phyloP scores from a whole-genome alignment of 306 rosid species.

The Corylus avellana region DNA sequence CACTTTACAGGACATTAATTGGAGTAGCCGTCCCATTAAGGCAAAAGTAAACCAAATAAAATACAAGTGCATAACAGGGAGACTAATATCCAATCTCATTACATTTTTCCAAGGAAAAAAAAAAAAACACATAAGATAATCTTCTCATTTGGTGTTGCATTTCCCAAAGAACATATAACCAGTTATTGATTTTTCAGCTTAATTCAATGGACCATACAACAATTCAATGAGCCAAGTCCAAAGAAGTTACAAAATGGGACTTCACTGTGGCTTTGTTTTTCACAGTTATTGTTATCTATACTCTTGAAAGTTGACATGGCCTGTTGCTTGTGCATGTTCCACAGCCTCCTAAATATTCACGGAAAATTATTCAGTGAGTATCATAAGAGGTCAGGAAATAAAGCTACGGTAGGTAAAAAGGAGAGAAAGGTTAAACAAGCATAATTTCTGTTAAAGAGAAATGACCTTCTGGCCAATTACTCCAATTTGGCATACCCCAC shows the following conservation, averaged over 20 bases:
- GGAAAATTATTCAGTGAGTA: constrained; percentile 14
- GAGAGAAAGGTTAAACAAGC: constrained; percentile 11
- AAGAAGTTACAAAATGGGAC: constrained; percentile 18
- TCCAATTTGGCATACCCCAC: constrained; percentile 98
- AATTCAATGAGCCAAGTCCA: constrained; percentile 12
- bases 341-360: constrained; percentile 68
- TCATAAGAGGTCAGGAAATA: not conserved
- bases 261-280: constrained; percentile 13
- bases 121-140: not conserved
- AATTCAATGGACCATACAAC: constrained; percentile 7
- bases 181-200: not conserved
- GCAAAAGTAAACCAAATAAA: not conserved
- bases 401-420: constrained; percentile 2
- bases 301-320: constrained; percentile 95
- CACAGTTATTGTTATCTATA: constrained; percentile 52
- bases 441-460: constrained; percentile 9
- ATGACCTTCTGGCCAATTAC: constrained; percentile 84
- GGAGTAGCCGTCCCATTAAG: not conserved
- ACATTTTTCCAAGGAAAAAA: not conserved
- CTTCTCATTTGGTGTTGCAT: not conserved
- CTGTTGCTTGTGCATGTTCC: constrained; percentile 88
- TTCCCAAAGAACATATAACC: constrained; percentile 2
- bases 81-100: not conserved
- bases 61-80: not conserved
- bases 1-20: not conserved